Conservation (phyloP, 2,329 filamentous ascomycete genomes). For the Rhexocercosporidium sp. region DNA sequence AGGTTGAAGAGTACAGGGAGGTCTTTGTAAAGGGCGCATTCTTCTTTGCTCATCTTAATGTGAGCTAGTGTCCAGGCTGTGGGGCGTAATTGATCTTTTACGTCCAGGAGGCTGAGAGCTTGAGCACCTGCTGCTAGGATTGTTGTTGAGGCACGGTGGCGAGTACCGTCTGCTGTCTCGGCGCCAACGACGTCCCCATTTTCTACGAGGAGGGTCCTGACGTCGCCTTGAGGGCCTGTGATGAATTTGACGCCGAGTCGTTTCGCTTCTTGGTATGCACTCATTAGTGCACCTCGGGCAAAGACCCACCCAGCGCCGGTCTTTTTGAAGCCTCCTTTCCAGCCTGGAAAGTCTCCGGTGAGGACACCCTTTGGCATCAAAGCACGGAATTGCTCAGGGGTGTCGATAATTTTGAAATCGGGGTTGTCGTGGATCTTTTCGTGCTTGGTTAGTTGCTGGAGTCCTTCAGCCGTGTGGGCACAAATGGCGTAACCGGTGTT, state of each 20-base stretch:
- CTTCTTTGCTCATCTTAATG: slow-evolving; percentile 52
- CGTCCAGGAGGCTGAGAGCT: slow-evolving; percentile 53
- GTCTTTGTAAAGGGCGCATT: slow-evolving; percentile 51
- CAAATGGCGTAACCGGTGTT: slow-evolving; percentile 52
- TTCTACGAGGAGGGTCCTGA: slow-evolving; percentile 46
- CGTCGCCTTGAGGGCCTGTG: slow-evolving; percentile 47
- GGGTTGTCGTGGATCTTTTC: slow-evolving; percentile 43
- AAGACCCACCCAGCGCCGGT: slow-evolving; percentile 58
- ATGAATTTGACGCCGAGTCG: slow-evolving; percentile 54
- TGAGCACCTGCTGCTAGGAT: slow-evolving; percentile 57
- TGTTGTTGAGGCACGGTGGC: slow-evolving; percentile 49
- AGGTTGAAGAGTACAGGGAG: slow-evolving; percentile 56
- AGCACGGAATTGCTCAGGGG: slow-evolving; percentile 51
- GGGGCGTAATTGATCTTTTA: slow-evolving; percentile 57
- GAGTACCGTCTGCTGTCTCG: slow-evolving; percentile 48
- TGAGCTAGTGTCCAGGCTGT: slow-evolving; percentile 60
- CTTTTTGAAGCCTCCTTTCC: slow-evolving; percentile 55
- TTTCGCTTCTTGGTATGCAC: slow-evolving; percentile 51
- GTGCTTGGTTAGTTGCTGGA: slow-evolving; percentile 45
- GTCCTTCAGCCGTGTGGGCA: slow-evolving; percentile 47
- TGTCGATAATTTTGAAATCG: slow-evolving; percentile 45
- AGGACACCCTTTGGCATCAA: slow-evolving; percentile 58
- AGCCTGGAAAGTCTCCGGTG: slow-evolving; percentile 54
- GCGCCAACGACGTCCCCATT: slow-evolving; percentile 49
- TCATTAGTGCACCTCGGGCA: slow-evolving; percentile 53